Conservation (phyloP, 768 basidiomycete genomes). For the Termitomyces titanicus region DNA sequence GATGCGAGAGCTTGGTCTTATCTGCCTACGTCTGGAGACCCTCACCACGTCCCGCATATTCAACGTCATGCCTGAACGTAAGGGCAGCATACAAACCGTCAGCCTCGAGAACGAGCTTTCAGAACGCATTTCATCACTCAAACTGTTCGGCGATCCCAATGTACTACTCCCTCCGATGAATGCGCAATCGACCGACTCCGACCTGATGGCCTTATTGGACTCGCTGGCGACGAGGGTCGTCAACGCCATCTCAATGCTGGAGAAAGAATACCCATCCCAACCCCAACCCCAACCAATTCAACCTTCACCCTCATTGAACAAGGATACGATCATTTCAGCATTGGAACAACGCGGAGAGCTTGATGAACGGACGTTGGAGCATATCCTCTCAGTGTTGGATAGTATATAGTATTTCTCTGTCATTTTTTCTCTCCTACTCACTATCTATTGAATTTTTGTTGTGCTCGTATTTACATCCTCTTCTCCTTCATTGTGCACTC, state of each 20-base stretch:
- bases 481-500: conserved; percentile 5
- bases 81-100: conserved; percentile 37
- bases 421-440: conserved; percentile 10
- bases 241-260: conserved; percentile 52
- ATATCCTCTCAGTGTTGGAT: conserved; percentile 33
- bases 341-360: conserved; percentile 34
- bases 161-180: conserved; percentile 65
- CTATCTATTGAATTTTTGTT: conserved; percentile 8
- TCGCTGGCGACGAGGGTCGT: conserved; percentile 73
- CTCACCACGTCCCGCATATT: conserved; percentile 63
- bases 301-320: conserved; percentile 14
- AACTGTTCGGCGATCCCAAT: conserved; percentile 57
- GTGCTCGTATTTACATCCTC: neutral
- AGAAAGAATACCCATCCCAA: conserved; percentile 19
- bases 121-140: conserved; percentile 23
- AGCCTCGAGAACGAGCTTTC: conserved; percentile 29
- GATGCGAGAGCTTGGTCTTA: conserved; percentile 65
- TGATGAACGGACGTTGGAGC: conserved; percentile 45
- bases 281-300: conserved; percentile 10
- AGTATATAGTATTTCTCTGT: conserved; percentile 18
- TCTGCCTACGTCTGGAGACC: conserved; percentile 80
- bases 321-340: conserved; percentile 30
- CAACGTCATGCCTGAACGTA: conserved; percentile 40
- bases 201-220: conserved; percentile 73
- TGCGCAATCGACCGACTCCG: conserved; percentile 67